Conservation (phyloP, 805 yeast species). For the Cyberlindnera xishuangbannaensis region DNA sequence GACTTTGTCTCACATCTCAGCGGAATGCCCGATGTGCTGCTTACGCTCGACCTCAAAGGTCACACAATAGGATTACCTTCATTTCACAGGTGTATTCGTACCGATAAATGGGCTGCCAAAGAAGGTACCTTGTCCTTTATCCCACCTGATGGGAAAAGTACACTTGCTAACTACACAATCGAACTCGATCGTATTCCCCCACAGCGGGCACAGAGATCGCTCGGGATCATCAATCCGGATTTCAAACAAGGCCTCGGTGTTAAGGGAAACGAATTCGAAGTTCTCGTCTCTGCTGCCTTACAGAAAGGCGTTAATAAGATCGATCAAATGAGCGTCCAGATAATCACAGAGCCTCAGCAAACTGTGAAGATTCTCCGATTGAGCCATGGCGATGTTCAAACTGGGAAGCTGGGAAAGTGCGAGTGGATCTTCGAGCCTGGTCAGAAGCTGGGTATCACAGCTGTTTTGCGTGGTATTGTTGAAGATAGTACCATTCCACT, state of each 20-base stretch:
- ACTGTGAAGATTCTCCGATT: constrained; percentile 52
- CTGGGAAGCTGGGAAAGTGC: constrained; percentile 44
- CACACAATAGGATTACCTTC: constrained; percentile 50
- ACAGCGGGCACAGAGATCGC: constrained; percentile 12
- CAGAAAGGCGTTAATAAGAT: constrained; percentile 40
- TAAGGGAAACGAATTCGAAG: constrained; percentile 35
- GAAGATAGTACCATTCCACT: too few species aligned
- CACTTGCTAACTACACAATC: constrained; percentile 56
- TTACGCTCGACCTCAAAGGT: constrained; percentile 44
- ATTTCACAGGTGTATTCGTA: constrained; percentile 65
- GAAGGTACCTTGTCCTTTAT: constrained; percentile 56
- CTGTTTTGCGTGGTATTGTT: constrained; percentile 59
- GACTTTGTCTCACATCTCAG: constrained; percentile 63
- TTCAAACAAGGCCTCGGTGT: constrained; percentile 30
- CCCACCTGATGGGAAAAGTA: constrained; percentile 83
- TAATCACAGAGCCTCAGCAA: constrained; percentile 26
- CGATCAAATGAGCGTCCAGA: constrained; percentile 40
- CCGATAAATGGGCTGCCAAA: constrained; percentile 41
- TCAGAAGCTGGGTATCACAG: constrained; percentile 57
- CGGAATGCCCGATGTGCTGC: constrained; percentile 68
- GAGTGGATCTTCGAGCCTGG: constrained; percentile 65
- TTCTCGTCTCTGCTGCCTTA: constrained; percentile 28
- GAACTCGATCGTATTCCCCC: constrained; percentile 35
- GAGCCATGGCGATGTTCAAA: constrained; percentile 73
- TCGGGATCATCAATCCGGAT: constrained; percentile 27